A percentile compares a stretch with the other conserved stretches of the same genome.
These are phyloP conservation scores for Juglanconis juglandina DNA, from an alignment of 2,329 filamentous ascomycete genomes.

Conservation along the genomic window DNA sequence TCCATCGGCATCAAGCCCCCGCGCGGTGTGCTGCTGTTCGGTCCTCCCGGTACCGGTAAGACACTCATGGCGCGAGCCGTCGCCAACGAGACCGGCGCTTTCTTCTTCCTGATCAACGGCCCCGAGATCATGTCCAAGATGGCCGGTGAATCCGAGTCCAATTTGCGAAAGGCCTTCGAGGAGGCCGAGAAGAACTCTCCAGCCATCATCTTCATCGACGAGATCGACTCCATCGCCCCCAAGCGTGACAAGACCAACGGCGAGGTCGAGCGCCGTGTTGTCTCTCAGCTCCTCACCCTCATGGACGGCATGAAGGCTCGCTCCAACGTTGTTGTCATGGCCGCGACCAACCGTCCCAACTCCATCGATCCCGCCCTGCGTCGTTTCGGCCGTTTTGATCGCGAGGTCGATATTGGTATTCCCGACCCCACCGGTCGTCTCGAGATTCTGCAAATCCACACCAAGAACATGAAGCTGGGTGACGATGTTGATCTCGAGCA, in stretches of 20 bases:
- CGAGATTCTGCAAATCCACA: conserved; percentile 98
- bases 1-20: conserved; percentile 99
- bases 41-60: conserved; percentile 98
- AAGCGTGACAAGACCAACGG: conserved; percentile 99
- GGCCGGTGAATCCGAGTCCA: conserved; percentile 98
- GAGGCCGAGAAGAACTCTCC: conserved; percentile 99
- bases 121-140: conserved; percentile 99
- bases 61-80: conserved; percentile 98
- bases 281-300: conserved; percentile 89
- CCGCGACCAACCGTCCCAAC: conserved; percentile 97
- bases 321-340: conserved; percentile 98
- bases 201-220: conserved; percentile 98
- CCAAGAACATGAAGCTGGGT: conserved; percentile 99
- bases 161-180: conserved; percentile 97
- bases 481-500: conserved; percentile 96
- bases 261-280: conserved; percentile 96
- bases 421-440: conserved; percentile 97
- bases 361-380: conserved; percentile 96
- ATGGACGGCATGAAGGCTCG: conserved; percentile 99
- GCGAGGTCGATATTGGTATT: conserved; percentile 97
- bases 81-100: conserved; percentile 96
- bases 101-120: conserved; percentile 99
- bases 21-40: conserved; percentile 93
- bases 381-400: conserved; percentile 97
- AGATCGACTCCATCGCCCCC: conserved; percentile 97